Evolutionary conservation across 2,329 filamentous ascomycete species (phyloP), one percentile per base, ranked within the genome.

Genomic region (Coniochaeta prunicola): DNA sequence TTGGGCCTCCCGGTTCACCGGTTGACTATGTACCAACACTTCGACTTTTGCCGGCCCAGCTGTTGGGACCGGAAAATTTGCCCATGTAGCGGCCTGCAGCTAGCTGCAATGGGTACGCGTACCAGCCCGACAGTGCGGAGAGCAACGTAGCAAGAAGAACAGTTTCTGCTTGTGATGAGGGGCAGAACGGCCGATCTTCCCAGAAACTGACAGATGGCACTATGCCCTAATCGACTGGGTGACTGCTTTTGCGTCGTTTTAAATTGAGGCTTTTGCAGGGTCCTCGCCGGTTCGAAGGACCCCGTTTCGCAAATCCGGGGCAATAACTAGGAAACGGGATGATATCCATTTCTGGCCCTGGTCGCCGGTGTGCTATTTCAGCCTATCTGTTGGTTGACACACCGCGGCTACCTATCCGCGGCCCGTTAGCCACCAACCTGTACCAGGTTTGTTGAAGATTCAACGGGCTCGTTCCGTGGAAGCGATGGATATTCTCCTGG

Each of bases 261-360:
- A 55, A 55, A 55, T 50, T 50, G 45, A 50, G 45, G 45, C 21
- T 50, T 50, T 21, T 36, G 28, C 53, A 55, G 53, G 53, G 53
- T 55, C 53, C 30, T 55, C 30, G 28, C 53, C 30, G 53, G n/a
- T 24, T 19, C 5, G 21, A 24, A 24, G 24, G 26, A 17, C 45
- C 45, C 53, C 53, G 53, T 55, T 55, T 33, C 30, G 28, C 53
- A 55, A 55, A 55, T 55, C 53, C 33, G 53, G 53, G 53, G 53
- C 53, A 55, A 21, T 26, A 33, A 21, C 40, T 10, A 7, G 30
- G 30, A 55, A 33, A 55, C 53, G 33, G 53, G 26, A 3, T 55
- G 53, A 36, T 36, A 55, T 33, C 53, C 53, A 33, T 33, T 21
- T 55, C 30, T 55, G 53, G 28, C 33, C 53, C 33, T 24, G n/a